Evolutionary conservation across 2,329 filamentous ascomycete species (phyloP), one percentile per base, ranked within the genome.

Genomic region (Ceratocystis cubensis): DNA sequence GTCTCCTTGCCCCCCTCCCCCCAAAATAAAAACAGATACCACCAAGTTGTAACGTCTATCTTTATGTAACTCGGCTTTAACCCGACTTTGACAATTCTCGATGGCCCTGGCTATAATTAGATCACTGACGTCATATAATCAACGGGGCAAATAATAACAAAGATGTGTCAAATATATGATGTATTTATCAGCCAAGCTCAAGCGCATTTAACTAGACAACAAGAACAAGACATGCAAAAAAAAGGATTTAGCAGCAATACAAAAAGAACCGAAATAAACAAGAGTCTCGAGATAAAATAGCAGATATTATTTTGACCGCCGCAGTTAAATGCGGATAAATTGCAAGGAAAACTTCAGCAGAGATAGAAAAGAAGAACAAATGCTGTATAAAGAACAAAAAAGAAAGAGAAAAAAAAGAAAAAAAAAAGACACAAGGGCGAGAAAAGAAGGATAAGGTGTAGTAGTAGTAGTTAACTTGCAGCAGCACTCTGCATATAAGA

Each of bases 311-410:
- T 44, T 44, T 44, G 20, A 22, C 30, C 17, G 22, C 17, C 22
- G n/a, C 59, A 62, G 15, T 41, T 10, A 62, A 62, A 22, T 62
- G 33, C 59, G 44, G 33, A 45, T 13, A 62, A 45, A 59, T 25
- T 13, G 17, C 59, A 61, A 15, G 37, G 10, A 15, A 13, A 41
- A 41, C 37, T 41, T 13, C 3, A 41, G 37, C 37, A 41, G 37
- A 41, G 37, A 41, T 15, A 41, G 37, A 41, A 13, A 41, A 15
- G 37, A 41, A 41, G 37, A 41, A 13, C 37, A 41, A 41, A 41
- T 41, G 37, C 37, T 41, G 37, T 41, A 41, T 41, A 41, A 41
- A 41, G 30, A 61, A 13, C 37, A 30, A 44, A 45, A 20, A 15
- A 20, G 41, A 63, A 17, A 4, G 3, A 28, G n/a, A 33, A 0